Base-by-base conservation (phyloP, 768 basidiomycete genomes). In the Lenzites betulinus region DNA sequence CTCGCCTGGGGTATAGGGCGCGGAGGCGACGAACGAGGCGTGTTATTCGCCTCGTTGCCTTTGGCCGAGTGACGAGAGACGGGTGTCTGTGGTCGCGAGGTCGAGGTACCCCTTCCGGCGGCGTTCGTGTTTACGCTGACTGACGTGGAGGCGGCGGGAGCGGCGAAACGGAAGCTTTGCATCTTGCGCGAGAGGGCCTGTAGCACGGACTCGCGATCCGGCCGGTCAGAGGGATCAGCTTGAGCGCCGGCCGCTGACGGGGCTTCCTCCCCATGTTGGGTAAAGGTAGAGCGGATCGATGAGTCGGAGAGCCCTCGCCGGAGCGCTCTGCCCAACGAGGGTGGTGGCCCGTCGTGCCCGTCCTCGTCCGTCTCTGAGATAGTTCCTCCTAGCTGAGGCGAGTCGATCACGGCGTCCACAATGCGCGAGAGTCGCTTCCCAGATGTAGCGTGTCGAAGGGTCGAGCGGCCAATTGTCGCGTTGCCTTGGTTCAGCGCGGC, bases 291-390 rank as follows among this genome's bases (percentile, higher is more conserved):
- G 62, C 87, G 91, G 61, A 98, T 94, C 1, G 93, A 95, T 0
- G 94, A 95, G 71, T 98, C 96, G 1, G 92, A 93, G 51, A 97
- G 73, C 2, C 94, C 93, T 54, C 95, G 83, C 28, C 89, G 82
- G 7, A 95, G 77, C 18, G 87, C 85, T 22, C 86, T 85, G 49
- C 89, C 81, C 25, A 87, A 74, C 16, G 92, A 72, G n/a, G 87
- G 71, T 2, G 76, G 71, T 2, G 62, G 62, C 2, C 62, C 62
- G 8, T 28, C 42, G 28, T 26, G 25, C 15, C 16, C 28, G 2
- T 62, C 62, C 23, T 55, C 54, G 13, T 68, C 70, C 11, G 69
- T 59, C 79, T 4, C 81, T 76, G 39, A 83, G 59, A 28, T 70
- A 36, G 78, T 76, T 8, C 12, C 71, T 65, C 30, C 55, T 20